Evolutionary conservation across 805 yeast genomes (phyloP).

Genomic region (Candida ficus): DNA sequence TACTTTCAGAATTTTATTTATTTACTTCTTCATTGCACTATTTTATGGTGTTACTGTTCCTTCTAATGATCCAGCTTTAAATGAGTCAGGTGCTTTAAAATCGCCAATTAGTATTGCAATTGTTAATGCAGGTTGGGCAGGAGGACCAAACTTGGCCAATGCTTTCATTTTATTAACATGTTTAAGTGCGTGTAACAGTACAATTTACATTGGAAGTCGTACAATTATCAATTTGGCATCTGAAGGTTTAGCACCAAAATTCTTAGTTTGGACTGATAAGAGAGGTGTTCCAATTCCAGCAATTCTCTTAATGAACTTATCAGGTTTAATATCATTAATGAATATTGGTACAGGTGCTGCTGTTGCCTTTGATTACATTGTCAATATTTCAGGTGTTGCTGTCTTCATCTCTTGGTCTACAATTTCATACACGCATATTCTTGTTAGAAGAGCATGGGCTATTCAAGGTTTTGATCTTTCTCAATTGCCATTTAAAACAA

Average conservation of each 20-base stretch:
- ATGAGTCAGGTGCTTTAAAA: constrained; percentile 21
- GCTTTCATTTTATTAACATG: constrained; percentile 66
- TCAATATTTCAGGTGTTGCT: constrained; percentile 69
- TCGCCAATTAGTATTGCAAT: constrained; percentile 75
- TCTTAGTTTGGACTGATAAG: constrained; percentile 45
- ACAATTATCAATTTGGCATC: constrained; percentile 59
- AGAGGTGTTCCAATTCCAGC: constrained; percentile 64
- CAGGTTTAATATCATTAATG: constrained; percentile 63
- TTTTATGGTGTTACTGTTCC: constrained; percentile 11
- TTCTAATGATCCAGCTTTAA: constrained; percentile 7
- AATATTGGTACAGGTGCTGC: constrained; percentile 48
- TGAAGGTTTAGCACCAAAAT: constrained; percentile 54
- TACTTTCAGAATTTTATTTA: constrained; percentile 9
- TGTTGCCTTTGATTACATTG: constrained; percentile 63
- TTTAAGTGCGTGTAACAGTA: constrained; percentile 63
- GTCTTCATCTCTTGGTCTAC: constrained; percentile 72
- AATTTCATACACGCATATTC: constrained; percentile 56
- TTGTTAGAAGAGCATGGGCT: constrained; percentile 64
- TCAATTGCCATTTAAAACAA: constrained; percentile 69
- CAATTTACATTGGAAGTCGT: constrained; percentile 66
- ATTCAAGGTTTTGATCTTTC: constrained; percentile 60
- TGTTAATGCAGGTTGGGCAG: constrained; percentile 58
- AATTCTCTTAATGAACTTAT: constrained; percentile 48
- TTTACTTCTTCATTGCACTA: constrained; percentile 8
- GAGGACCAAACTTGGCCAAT: constrained; percentile 63